phyloP scores from a whole-genome alignment of 2,329 filamentous ascomycete genomes.

The Alternaria tenuissima region DNA sequence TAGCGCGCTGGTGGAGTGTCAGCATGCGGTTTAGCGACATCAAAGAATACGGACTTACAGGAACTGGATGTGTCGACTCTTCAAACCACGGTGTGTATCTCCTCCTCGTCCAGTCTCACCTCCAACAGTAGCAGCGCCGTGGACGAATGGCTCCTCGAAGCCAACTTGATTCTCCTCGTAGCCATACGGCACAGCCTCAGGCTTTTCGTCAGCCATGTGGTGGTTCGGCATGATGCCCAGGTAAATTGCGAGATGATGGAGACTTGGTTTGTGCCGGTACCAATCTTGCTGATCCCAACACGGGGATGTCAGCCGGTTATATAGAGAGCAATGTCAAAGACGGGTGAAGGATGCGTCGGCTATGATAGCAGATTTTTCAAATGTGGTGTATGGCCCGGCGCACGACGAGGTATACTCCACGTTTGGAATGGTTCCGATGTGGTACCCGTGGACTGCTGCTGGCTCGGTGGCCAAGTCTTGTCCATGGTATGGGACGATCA shows the following conservation, averaged over 20 bases:
- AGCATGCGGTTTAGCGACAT: slow-evolving; percentile 9
- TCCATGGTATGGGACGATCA: slow-evolving; percentile 12
- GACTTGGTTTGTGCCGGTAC: slow-evolving; percentile 1
- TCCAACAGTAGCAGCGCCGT: slow-evolving; percentile 39
- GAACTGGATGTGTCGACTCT: slow-evolving; percentile 51
- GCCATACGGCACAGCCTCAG: slow-evolving; percentile 22
- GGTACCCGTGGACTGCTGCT: background rate
- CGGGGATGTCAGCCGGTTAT: slow-evolving; percentile 3
- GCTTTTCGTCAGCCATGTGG: slow-evolving; percentile 37
- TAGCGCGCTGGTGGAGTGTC: slow-evolving; percentile 63
- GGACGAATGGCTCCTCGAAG: slow-evolving; percentile 36
- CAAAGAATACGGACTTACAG: slow-evolving; percentile 28
- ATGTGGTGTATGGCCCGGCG: slow-evolving; percentile 12
- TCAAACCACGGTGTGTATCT: slow-evolving; percentile 47
- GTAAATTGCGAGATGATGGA: background rate
- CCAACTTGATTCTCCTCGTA: slow-evolving; percentile 25
- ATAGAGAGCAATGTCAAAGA: slow-evolving; percentile 11
- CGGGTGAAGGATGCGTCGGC: background rate
- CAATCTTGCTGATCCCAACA: background rate
- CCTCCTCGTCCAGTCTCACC: slow-evolving; percentile 41
- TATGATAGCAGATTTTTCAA: slow-evolving; percentile 23
- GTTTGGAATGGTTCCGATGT: slow-evolving; percentile 4
- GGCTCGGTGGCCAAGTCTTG: slow-evolving; percentile 5
- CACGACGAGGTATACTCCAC: background rate
- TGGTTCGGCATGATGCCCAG: slow-evolving; percentile 32